phyloP scores from a whole-genome alignment of 768 basidiomycete species.

The Coprinellus micaceus region DNA sequence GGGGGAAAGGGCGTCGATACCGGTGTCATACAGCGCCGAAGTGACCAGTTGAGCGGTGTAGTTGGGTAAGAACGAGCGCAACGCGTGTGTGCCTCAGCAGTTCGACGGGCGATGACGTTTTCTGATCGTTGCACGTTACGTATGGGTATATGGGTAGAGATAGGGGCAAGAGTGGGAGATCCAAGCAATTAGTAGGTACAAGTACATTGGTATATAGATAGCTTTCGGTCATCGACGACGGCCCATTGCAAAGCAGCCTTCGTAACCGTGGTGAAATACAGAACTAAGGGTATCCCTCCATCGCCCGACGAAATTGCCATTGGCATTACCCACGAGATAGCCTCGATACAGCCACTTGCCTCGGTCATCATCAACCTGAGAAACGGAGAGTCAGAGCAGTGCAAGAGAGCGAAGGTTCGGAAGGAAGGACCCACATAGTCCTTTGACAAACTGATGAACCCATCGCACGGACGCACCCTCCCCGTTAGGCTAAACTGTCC shows the following conservation, averaged over 20 bases:
- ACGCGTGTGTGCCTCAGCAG: too few relatives aligned
- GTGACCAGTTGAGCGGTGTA: too few relatives aligned
- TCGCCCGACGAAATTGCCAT: conserved; percentile 74
- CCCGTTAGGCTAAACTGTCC: conserved; percentile 81
- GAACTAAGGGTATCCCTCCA: conserved; percentile 85
- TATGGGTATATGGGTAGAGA: too few relatives aligned
- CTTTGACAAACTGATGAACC: conserved; percentile 77
- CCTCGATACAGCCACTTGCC: conserved; percentile 87
- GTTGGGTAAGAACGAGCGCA: too few relatives aligned
- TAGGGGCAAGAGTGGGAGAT: too few relatives aligned
- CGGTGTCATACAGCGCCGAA: too few relatives aligned
- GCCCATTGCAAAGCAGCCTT: conserved; percentile 81
- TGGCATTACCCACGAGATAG: conserved; percentile 65
- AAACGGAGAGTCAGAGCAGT: conserved; percentile 1
- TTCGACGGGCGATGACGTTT: too few relatives aligned
- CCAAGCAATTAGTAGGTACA: too few relatives aligned
- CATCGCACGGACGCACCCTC: conserved; percentile 77
- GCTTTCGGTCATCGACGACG: conserved; percentile 43
- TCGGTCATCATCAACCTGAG: conserved; percentile 63
- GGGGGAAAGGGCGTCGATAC: too few relatives aligned
- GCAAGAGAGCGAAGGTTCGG: conserved; percentile 10
- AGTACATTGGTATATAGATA: background rate
- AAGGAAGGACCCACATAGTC: conserved; percentile 60
- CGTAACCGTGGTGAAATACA: conserved; percentile 63
- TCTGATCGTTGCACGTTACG: too few relatives aligned